Base-by-base conservation (phyloP, 805 yeast genomes). In the Teunomyces pallodes region DNA sequence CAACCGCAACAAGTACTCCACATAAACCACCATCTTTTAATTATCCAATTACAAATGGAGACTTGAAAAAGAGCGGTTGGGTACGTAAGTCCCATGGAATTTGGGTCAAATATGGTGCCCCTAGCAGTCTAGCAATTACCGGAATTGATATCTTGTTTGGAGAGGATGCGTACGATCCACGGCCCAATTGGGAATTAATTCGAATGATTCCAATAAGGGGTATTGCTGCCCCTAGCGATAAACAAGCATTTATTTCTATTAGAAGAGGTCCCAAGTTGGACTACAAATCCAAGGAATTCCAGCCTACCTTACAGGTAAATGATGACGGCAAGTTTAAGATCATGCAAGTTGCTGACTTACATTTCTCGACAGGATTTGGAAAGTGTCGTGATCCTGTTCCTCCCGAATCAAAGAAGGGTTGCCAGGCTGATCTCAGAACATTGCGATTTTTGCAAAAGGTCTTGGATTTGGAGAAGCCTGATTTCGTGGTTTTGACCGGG, bases 341-440 rank as follows among this genome's bases (percentile, higher is more conserved):
- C 36, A 66, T 90, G 9, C 99, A 94, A 65, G 81, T 92, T 4
- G 96, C 97, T 0, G 98, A 94, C 64, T 70, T 92, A 48, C 99
- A 94, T 66, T 84, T 87, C 62, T 79, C 94, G n/a, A 86, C 96
- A 0, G 91, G 90, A 5, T 76, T 71, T 46, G 97, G 97, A 10
- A 64, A 65, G 42, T 94, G 98, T 59, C 72, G 86, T 45, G 95
- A 91, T 60, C 84, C 87, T 9, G 80, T 61, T 36, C 92, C 94
- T 0, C 72, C 73, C 14, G 65, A 62, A 12, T 64, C 68, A 8
- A 66, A 66, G 3, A 69, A 69, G 5, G 70, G 66, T 9, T 94
- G 98, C 61, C 67, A 77, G 50, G 98, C 98, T 0, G 99, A 90
- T 62, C 77, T 78, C 1, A 75, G 84, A 42, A 89, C 98, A 0